These are phyloP conservation scores for Craspedostauros australis DNA, from an alignment of 108 stramenopile species.

Conservation along the genomic window DNA sequence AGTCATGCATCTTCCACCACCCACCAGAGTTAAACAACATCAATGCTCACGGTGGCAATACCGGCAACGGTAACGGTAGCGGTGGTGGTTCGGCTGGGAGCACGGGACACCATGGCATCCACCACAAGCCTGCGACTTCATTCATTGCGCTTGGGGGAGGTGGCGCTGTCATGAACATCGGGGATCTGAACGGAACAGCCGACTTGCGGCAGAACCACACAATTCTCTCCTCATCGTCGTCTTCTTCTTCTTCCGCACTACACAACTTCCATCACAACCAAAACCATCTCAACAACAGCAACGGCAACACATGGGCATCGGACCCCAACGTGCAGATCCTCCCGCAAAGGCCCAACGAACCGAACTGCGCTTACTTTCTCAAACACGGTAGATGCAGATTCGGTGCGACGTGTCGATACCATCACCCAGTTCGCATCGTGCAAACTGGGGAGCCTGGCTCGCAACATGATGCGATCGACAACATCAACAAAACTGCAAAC, in stretches of 20 bases:
- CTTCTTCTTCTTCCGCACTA: background rate
- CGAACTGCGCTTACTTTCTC: constrained; percentile 84
- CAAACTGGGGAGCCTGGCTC: no score
- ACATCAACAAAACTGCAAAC: background rate
- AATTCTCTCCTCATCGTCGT: background rate
- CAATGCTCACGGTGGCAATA: no score
- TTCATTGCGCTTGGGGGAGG: no score
- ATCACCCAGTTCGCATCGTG: constrained; percentile 73
- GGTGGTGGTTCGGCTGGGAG: no score
- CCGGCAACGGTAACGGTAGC: background rate
- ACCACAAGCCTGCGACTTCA: no score
- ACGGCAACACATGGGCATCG: no score
- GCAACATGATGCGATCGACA: background rate
- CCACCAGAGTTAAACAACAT: constrained; percentile 42
- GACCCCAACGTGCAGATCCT: constrained; percentile 34
- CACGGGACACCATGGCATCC: no score
- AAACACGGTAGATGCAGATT: constrained; percentile 88
- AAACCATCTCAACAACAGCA: no score
- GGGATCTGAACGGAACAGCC: no score
- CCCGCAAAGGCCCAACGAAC: constrained; percentile 80
- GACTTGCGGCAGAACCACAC: no score
- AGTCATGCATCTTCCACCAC: constrained; percentile 88
- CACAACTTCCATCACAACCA: no score
- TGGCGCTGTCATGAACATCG: no score
- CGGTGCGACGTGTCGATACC: constrained; percentile 86